phyloP scores from a whole-genome alignment of 257 asterid genomes.

The Lantana camara region DNA sequence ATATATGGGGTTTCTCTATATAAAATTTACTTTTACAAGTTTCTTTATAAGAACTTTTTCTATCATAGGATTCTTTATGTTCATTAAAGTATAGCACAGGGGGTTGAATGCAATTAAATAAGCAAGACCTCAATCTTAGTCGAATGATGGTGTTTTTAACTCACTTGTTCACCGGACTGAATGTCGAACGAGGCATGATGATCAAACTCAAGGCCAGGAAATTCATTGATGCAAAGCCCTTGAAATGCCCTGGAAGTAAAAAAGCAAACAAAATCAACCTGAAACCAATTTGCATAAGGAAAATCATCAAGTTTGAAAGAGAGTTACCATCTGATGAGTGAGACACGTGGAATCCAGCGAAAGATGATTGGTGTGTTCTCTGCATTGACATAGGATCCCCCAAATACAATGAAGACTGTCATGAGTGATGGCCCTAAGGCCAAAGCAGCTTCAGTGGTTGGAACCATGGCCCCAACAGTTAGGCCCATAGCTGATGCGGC shows the following conservation, averaged over 20 bases:
- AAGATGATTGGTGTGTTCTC: slow-evolving; percentile 88
- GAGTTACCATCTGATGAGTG: slow-evolving; percentile 88
- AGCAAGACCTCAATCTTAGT: too few species aligned
- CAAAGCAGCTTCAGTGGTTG: slow-evolving; percentile 95
- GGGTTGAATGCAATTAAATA: too few species aligned
- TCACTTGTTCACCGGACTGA: slow-evolving; percentile 94
- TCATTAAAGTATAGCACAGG: too few species aligned
- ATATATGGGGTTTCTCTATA: too few species aligned
- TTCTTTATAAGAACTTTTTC: too few species aligned
- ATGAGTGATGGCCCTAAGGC: slow-evolving; percentile 95
- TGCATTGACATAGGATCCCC: slow-evolving; percentile 92
- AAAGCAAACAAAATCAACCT: not conserved
- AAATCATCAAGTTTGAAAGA: not conserved
- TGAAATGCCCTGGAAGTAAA: slow-evolving; percentile 83
- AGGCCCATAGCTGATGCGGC: slow-evolving; percentile 98
- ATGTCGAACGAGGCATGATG: slow-evolving; percentile 77
- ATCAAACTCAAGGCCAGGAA: slow-evolving; percentile 84
- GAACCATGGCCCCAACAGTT: slow-evolving; percentile 98
- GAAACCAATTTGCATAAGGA: not conserved
- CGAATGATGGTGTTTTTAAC: too few species aligned
- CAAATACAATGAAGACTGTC: slow-evolving; percentile 97
- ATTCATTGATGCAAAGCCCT: slow-evolving; percentile 94
- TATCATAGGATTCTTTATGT: too few species aligned
- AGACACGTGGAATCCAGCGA: slow-evolving; percentile 93
- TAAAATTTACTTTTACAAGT: too few species aligned